Percentiles rank a stretch among this genome's conserved stretches.
These are phyloP conservation scores for Ogataea siamensis DNA, from an alignment of 805 yeast genomes.

Conservation along the genomic window DNA sequence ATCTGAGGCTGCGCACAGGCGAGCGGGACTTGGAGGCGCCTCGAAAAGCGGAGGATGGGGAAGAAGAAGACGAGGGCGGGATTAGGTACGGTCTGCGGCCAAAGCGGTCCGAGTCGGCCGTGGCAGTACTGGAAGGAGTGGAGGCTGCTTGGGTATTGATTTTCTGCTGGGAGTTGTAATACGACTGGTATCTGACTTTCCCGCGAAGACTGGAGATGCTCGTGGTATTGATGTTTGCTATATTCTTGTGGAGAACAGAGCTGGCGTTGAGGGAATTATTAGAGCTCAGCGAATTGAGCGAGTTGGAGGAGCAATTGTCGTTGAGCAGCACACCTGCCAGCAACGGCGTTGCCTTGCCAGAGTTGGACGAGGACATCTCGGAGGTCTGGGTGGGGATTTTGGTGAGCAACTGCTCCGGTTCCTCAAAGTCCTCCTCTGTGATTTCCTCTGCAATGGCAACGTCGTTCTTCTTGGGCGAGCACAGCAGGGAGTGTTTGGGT, in stretches of 20 bases:
- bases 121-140: conserved; percentile 14
- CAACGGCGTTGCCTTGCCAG: conserved; percentile 19
- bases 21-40: conserved; percentile 26
- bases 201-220: conserved; percentile 29
- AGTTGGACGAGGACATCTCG: conserved; percentile 23
- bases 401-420: conserved; percentile 10
- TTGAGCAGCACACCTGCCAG: conserved; percentile 18
- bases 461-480: conserved; percentile 33
- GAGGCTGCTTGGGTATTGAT: conserved; percentile 23
- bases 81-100: conserved; percentile 12
- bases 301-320: conserved; percentile 28
- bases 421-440: conserved; percentile 27
- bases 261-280: conserved; percentile 18
- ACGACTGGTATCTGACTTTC: conserved; percentile 35
- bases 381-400: conserved; percentile 21
- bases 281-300: conserved; percentile 27
- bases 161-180: conserved; percentile 30
- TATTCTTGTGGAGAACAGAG: conserved; percentile 15
- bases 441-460: conserved; percentile 33
- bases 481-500: conserved; percentile 31
- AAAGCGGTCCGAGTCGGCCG: conserved; percentile 11
- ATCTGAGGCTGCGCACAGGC: conserved; percentile 25
- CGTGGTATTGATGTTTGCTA: conserved; percentile 20
- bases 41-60: conserved; percentile 17
- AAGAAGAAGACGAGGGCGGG: conserved; percentile 13